Evolutionary conservation across 2,329 filamentous ascomycete genomes (phyloP).

Genomic region (Monilinia fructicola): DNA sequence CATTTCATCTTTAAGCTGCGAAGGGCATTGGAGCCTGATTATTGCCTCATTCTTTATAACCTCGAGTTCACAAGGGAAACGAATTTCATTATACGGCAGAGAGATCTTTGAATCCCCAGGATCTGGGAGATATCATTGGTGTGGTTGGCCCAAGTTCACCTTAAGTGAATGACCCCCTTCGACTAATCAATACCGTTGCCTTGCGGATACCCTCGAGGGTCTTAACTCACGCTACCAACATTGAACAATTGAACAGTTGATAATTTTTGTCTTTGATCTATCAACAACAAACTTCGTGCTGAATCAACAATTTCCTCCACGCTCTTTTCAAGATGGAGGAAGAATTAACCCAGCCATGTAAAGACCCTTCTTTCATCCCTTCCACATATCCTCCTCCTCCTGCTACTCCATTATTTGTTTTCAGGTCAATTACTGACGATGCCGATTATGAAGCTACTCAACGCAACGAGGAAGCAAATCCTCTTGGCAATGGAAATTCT

Average conservation of each 20-base stretch:
- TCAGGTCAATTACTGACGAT: slow-evolving; percentile 28
- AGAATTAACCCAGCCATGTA: slow-evolving; percentile 39
- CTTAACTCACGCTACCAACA: slow-evolving; percentile 16
- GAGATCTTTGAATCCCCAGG: background rate
- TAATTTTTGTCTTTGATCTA: slow-evolving; percentile 21
- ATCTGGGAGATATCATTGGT: background rate
- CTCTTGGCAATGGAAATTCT: slow-evolving; percentile 76
- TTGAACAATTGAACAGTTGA: slow-evolving; percentile 11
- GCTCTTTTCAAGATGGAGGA: slow-evolving; percentile 35
- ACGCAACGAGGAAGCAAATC: slow-evolving; percentile 76
- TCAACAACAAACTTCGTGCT: slow-evolving; percentile 21
- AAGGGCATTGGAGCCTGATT: background rate
- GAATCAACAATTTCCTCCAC: slow-evolving; percentile 21
- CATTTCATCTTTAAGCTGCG: slow-evolving; percentile 3
- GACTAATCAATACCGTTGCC: slow-evolving; percentile 23
- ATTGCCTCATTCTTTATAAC: background rate
- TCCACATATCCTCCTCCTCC: slow-evolving; percentile 15
- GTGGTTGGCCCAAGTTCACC: background rate
- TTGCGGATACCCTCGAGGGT: slow-evolving; percentile 16
- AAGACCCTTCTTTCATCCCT: slow-evolving; percentile 11
- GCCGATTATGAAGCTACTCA: slow-evolving; percentile 62
- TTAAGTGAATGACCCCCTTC: background rate
- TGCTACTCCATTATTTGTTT: background rate
- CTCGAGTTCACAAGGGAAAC: background rate
- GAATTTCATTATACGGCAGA: background rate